These are phyloP conservation scores for Penicillium corylophilum DNA, from an alignment of 2,329 filamentous ascomycete species.

Conservation along the genomic window DNA sequence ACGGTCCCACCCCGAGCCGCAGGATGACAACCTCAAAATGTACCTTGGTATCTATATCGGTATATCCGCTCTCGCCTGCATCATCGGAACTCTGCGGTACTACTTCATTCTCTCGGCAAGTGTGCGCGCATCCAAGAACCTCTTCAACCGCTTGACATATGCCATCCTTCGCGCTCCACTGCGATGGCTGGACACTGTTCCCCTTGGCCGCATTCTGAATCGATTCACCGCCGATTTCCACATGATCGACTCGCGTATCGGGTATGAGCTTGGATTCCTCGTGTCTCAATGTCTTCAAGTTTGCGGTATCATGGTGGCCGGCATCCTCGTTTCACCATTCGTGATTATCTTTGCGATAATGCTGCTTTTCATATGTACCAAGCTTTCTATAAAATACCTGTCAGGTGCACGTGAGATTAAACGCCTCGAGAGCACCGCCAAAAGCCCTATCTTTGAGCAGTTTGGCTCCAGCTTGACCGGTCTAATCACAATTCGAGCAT, in stretches of 20 bases:
- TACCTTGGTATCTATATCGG: constrained; percentile 69
- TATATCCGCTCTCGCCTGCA: constrained; percentile 57
- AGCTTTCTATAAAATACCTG: constrained; percentile 57
- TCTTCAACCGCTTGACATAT: constrained; percentile 68
- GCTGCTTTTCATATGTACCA: constrained; percentile 57
- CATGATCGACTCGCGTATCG: constrained; percentile 66
- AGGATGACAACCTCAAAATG: constrained; percentile 47
- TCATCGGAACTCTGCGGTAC: constrained; percentile 63
- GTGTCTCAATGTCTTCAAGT: constrained; percentile 62
- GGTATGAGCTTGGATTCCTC: constrained; percentile 62
- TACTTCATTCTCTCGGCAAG: constrained; percentile 65
- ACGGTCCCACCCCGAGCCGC: background rate
- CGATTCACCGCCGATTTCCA: constrained; percentile 77
- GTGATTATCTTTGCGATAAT: constrained; percentile 63
- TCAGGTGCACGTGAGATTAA: constrained; percentile 72
- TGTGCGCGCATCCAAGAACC: constrained; percentile 63
- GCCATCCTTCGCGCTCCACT: constrained; percentile 69
- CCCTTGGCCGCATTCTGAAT: constrained; percentile 73
- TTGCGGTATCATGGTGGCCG: constrained; percentile 65
- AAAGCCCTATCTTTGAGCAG: constrained; percentile 77
- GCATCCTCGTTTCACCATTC: constrained; percentile 54
- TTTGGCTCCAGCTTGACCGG: constrained; percentile 72
- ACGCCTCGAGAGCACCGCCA: constrained; percentile 72
- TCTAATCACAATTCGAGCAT: constrained; percentile 73
- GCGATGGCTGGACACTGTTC: constrained; percentile 79